Conservation (phyloP, 345 rosid species). For the Anastatica hierochuntica region DNA sequence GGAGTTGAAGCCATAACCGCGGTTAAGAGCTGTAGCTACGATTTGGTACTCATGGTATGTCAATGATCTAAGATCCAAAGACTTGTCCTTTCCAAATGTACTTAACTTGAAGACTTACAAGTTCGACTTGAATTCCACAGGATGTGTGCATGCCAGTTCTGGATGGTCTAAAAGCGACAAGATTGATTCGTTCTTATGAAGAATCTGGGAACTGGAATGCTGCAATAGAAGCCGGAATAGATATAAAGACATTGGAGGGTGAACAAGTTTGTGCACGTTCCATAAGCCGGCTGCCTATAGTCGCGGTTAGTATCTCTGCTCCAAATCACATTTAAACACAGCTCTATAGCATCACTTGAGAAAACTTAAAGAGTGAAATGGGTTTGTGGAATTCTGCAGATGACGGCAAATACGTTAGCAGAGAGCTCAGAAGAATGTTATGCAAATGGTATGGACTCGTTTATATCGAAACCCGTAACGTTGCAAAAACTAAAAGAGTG, state of each 20-base stretch:
- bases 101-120: neutral
- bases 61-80: conserved; percentile 13
- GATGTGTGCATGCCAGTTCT: conserved; percentile 95
- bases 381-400: conserved; percentile 36
- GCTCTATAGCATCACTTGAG: neutral
- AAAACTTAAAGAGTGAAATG: conserved; percentile 2
- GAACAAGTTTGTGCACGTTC: neutral
- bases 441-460: conserved; percentile 77
- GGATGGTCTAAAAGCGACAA: conserved; percentile 92
- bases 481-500: conserved; percentile 71
- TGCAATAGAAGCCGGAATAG: conserved; percentile 62
- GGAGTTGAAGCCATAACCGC: conserved; percentile 84
- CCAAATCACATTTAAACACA: neutral
- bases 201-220: conserved; percentile 79
- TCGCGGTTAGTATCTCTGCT: conserved; percentile 50
- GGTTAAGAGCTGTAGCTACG: conserved; percentile 38
- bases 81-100: neutral
- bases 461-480: conserved; percentile 84
- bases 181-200: conserved; percentile 77
- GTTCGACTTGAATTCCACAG: conserved; percentile 29
- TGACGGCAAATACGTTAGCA: conserved; percentile 88
- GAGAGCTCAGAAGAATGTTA: conserved; percentile 91
- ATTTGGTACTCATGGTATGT: conserved; percentile 85
- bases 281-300: conserved; percentile 51
- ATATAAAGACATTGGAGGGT: conserved; percentile 16